Conservation (phyloP, 2,329 filamentous ascomycete species). For the Neonectria faginata region DNA sequence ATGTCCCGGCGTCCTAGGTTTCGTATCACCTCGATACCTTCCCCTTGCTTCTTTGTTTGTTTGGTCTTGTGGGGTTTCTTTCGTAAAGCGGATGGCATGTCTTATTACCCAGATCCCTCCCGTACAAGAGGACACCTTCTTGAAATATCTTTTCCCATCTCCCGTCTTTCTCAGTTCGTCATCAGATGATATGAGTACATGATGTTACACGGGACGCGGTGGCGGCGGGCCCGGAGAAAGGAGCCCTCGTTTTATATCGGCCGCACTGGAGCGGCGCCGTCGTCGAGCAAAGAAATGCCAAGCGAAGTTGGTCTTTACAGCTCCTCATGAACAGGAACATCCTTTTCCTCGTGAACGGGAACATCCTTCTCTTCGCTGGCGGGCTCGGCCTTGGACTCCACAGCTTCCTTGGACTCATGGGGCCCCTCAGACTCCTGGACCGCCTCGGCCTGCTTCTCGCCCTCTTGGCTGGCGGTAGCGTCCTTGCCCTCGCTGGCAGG, state of each 20-base stretch:
- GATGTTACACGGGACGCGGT: slow-evolving; percentile 39
- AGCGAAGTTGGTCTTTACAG: slow-evolving; percentile 10
- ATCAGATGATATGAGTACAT: slow-evolving; percentile 45
- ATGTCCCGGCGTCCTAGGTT: slow-evolving; percentile 33
- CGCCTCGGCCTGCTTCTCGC: slow-evolving; percentile 52
- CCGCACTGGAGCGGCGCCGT: slow-evolving; percentile 12
- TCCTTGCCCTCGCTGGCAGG: slow-evolving; percentile 73
- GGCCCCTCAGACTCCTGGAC: slow-evolving; percentile 54
- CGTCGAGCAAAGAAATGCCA: neutral
- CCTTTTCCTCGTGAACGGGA: too few relatives aligned
- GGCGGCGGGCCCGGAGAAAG: neutral
- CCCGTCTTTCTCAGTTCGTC: slow-evolving; percentile 37
- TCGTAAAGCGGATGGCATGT: slow-evolving; percentile 14
- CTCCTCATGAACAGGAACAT: slow-evolving; percentile 14
- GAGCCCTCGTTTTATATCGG: slow-evolving; percentile 1
- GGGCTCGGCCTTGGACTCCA: slow-evolving; percentile 64
- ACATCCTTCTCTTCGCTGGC: slow-evolving; percentile 71
- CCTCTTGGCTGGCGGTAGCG: slow-evolving; percentile 55
- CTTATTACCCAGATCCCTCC: slow-evolving; percentile 20
- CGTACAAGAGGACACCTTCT: slow-evolving; percentile 18
- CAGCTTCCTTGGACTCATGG: slow-evolving; percentile 57
- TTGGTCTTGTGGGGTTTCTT: slow-evolving; percentile 28
- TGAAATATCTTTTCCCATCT: slow-evolving; percentile 31
- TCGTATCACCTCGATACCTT: slow-evolving; percentile 24
- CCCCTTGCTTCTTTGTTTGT: slow-evolving; percentile 28